A percentile compares a stretch with the other conserved stretches of the same genome.
Evolutionary conservation across 768 basidiomycete species (phyloP).

Genomic region (Leccinum arenicola): DNA sequence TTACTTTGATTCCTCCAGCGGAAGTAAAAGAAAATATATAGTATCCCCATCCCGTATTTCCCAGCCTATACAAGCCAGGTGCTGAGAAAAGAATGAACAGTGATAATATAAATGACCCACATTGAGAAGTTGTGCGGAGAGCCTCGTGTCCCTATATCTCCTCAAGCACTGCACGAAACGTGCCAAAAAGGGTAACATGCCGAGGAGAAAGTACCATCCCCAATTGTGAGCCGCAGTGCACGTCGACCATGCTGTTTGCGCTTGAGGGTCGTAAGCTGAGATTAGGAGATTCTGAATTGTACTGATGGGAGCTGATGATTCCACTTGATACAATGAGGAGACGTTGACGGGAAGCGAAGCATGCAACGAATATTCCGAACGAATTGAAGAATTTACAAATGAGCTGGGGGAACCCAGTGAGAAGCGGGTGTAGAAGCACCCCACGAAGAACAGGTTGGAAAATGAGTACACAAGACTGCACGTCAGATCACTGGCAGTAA

Average conservation of each 20-base stretch:
- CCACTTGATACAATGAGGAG: background rate
- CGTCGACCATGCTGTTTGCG: slow-evolving; percentile 44
- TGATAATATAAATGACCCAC: slow-evolving; percentile 40
- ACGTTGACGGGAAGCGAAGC: background rate
- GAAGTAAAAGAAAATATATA: slow-evolving; percentile 66
- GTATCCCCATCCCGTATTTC: slow-evolving; percentile 72
- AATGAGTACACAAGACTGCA: slow-evolving; percentile 78
- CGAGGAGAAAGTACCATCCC: slow-evolving; percentile 59
- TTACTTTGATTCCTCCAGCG: slow-evolving; percentile 72
- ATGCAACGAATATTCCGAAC: background rate
- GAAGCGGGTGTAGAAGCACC: slow-evolving; percentile 58
- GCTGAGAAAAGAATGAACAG: background rate
- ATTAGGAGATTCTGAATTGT: background rate
- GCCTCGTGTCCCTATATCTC: slow-evolving; percentile 78
- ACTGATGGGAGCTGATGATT: background rate
- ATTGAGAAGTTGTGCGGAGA: slow-evolving; percentile 82
- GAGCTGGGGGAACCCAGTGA: background rate
- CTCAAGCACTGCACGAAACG: slow-evolving; percentile 86
- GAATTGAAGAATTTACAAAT: background rate
- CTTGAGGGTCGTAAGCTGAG: slow-evolving; percentile 26
- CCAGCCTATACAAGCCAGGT: slow-evolving; percentile 56
- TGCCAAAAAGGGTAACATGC: slow-evolving; percentile 63
- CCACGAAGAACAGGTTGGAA: slow-evolving; percentile 69
- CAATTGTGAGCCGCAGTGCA: slow-evolving; percentile 49
- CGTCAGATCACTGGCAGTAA: slow-evolving; percentile 62